Percentiles rank a stretch among this genome's conserved stretches.
Evolutionary conservation across 148 eudicot species (phyloP).

Genomic region (Diospyros lotus): DNA sequence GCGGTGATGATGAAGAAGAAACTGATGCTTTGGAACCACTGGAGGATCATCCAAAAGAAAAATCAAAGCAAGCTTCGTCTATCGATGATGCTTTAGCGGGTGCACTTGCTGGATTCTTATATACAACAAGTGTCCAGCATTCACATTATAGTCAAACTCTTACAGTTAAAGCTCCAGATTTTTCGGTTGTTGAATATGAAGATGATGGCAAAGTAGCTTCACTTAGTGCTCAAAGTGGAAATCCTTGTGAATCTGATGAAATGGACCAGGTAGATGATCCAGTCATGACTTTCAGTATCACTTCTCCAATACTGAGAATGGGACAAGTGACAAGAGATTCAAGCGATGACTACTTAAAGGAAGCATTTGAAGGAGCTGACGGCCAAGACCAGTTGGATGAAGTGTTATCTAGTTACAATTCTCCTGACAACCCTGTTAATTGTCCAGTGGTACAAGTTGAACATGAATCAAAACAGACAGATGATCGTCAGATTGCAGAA

Average conservation of each 20-base stretch:
- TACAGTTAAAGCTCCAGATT: slow-evolving; percentile 22
- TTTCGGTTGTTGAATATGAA: slow-evolving; percentile 16
- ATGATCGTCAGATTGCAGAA: slow-evolving; percentile 17
- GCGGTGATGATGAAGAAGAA: slow-evolving; percentile 60
- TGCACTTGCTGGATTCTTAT: slow-evolving; percentile 71
- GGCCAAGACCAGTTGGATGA: slow-evolving; percentile 15
- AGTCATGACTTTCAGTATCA: slow-evolving; percentile 10
- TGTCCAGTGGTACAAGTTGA: slow-evolving; percentile 16
- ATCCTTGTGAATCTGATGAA: slow-evolving; percentile 13
- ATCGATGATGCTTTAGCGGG: slow-evolving; percentile 83
- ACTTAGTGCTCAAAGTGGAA: slow-evolving; percentile 13
- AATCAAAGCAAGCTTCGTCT: slow-evolving; percentile 49
- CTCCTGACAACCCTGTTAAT: slow-evolving; percentile 7
- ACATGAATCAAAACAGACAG: slow-evolving; percentile 8
- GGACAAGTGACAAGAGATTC: slow-evolving; percentile 5
- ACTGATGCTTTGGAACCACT: slow-evolving; percentile 28
- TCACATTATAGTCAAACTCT: slow-evolving; percentile 17
- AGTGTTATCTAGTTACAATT: slow-evolving; percentile 13
- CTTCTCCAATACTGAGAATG: slow-evolving; percentile 8
- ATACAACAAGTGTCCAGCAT: slow-evolving; percentile 30
- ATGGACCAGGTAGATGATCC: slow-evolving; percentile 1
- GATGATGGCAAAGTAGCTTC: slow-evolving; percentile 12
- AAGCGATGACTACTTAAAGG: slow-evolving; percentile 9
- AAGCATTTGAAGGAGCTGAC: slow-evolving; percentile 23
- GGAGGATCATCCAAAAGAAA: slow-evolving; percentile 28